Evolutionary conservation across 305 asterid genomes (phyloP), one percentile per base, ranked within the genome.

Genomic region (Nicotiana rustica): DNA sequence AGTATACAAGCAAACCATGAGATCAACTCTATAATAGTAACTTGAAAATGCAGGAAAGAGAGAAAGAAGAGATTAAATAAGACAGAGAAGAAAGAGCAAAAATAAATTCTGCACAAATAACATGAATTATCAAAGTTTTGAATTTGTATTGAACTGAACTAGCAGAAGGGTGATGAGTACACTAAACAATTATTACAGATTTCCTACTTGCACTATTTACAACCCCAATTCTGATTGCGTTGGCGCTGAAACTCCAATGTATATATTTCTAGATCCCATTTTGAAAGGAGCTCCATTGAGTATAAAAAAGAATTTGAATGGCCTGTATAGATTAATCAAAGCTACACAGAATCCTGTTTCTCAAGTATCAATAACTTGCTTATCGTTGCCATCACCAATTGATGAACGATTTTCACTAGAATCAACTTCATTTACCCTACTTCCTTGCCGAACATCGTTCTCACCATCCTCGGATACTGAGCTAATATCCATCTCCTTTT

Each of bases 391-490:
- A 70, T 82, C 86, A n/a, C 82, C 87, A 13, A 75, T 82, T 41
- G 9, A 77, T 4, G 78, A 69, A 71, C 10, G 49, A 38, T 52
- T 71, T 13, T 83, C 77, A 19, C 36, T 52, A 62, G 29, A 70
- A 31, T 47, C 83, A 1, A 18, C 77, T 55, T 80, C 85, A 9
- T 78, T 87, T 9, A 21, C 81, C 17, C 15, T 15, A 14, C 84
- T 52, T 47, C 77, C 89, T n/a, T 56, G 90, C 64, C 78, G 60
- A 17, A 14, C 77, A 12, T 84, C 86, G 41, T 49, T 17, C 65
- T 75, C 95, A 12, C 83, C 91, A 25, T 85, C 80, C 59, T 91
- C 97, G 0, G 97, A 89, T 44, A 65, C 88, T 3, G 98, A 92
- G 85, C 88, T 87, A 57, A 86, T 85, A 62, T 90, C 97, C 83